Conservation (phyloP, 345 rosid species). For the Populus davidiana region DNA sequence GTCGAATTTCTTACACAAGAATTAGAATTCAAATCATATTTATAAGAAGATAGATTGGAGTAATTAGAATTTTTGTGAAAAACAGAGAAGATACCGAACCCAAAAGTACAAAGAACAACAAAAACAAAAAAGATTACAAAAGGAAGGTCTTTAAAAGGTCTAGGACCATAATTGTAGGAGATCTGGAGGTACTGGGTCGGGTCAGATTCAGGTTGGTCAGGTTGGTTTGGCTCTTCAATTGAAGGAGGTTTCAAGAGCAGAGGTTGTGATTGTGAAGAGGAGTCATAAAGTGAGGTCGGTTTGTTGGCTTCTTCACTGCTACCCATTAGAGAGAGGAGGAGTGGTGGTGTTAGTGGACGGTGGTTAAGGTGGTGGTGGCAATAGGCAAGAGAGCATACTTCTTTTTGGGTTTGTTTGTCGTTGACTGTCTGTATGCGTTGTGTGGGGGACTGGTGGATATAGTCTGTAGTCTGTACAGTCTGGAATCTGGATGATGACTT, state of each 20-base stretch:
- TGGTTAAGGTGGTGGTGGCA: slow-evolving; percentile 1
- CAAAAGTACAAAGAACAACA: slow-evolving; percentile 60
- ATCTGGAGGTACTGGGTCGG: slow-evolving; percentile 81
- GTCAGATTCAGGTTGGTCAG: slow-evolving; percentile 48
- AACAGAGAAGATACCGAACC: slow-evolving; percentile 68
- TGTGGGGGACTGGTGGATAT: not conserved
- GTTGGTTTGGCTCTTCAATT: slow-evolving; percentile 32
- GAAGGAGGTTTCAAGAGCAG: slow-evolving; percentile 59
- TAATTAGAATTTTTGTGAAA: slow-evolving; percentile 54
- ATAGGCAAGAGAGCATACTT: not conserved
- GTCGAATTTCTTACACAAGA: slow-evolving; percentile 48
- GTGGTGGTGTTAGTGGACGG: not conserved
- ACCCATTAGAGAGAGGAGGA: slow-evolving; percentile 39
- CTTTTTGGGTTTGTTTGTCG: not conserved
- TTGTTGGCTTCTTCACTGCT: slow-evolving; percentile 50
- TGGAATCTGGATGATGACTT: not conserved
- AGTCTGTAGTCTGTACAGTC: not conserved
- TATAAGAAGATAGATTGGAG: slow-evolving; percentile 48
- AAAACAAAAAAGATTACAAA: slow-evolving; percentile 67
- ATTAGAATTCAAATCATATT: slow-evolving; percentile 46
- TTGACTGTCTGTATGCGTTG: not conserved
- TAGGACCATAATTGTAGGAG: slow-evolving; percentile 68
- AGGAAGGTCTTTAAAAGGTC: slow-evolving; percentile 73
- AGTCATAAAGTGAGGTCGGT: slow-evolving; percentile 36
- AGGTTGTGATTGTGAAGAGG: slow-evolving; percentile 55